phyloP scores from a whole-genome alignment of 2,329 filamentous ascomycete species.

The Beauveria bassiana region DNA sequence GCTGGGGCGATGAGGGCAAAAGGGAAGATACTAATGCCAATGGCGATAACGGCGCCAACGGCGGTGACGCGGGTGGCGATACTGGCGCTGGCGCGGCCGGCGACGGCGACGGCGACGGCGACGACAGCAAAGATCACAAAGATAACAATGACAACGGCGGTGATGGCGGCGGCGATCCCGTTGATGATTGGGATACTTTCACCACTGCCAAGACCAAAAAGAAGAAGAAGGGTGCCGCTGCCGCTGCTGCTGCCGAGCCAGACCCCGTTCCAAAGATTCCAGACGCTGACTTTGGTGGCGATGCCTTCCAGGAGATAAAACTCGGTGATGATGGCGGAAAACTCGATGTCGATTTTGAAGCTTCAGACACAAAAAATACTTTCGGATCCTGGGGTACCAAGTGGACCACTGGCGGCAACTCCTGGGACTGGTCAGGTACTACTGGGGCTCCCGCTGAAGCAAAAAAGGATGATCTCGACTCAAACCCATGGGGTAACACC shows the following conservation, averaged over 20 bases:
- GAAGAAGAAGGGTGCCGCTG: constrained; percentile 25
- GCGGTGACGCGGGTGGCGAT: constrained; percentile 16
- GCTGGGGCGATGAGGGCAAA: constrained; percentile 12
- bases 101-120: constrained; percentile 16
- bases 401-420: constrained; percentile 47
- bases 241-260: constrained; percentile 12
- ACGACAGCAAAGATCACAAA: constrained; percentile 13
- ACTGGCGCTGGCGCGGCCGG: constrained; percentile 17
- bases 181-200: constrained; percentile 26
- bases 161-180: constrained; percentile 26
- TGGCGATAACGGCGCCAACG: constrained; percentile 12
- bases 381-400: constrained; percentile 54
- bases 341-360: constrained; percentile 46
- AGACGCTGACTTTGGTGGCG: constrained; percentile 36
- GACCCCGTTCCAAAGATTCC: constrained; percentile 22
- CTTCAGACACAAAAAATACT: constrained; percentile 33
- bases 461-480: constrained; percentile 33
- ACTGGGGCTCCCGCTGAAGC: constrained; percentile 27
- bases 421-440: constrained; percentile 35
- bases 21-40: constrained; percentile 4
- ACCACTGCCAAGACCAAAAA: constrained; percentile 29
- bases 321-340: constrained; percentile 53
- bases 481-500: constrained; percentile 43
- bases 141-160: constrained; percentile 18
- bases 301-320: constrained; percentile 58